phyloP scores from a whole-genome alignment of 768 basidiomycete species.

The Lyophyllum shimeji region DNA sequence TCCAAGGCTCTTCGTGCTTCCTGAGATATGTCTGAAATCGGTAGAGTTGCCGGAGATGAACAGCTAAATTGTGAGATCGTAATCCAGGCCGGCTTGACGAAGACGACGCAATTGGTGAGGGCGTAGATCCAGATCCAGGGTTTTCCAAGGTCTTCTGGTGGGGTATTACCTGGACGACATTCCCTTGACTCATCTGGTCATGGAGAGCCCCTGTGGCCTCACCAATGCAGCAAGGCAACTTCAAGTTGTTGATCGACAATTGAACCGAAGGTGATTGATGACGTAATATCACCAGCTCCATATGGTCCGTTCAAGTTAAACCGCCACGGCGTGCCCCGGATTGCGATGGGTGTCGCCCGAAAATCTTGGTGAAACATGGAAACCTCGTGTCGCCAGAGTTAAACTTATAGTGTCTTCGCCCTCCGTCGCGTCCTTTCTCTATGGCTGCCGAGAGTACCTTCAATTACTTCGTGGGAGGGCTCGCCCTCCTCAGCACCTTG shows the following conservation, averaged over 20 bases:
- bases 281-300: background rate
- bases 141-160: background rate
- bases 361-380: too few relatives aligned
- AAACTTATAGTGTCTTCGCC: background rate
- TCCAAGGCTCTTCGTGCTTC: slow-evolving; percentile 20
- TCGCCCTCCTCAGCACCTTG: slow-evolving; percentile 5
- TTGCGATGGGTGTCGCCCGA: too few relatives aligned
- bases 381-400: background rate
- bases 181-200: background rate
- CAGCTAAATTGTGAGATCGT: background rate
- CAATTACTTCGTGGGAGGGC: slow-evolving; percentile 9
- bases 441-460: slow-evolving; percentile 3
- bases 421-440: too few relatives aligned
- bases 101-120: background rate
- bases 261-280: background rate
- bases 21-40: background rate
- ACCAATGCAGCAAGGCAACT: background rate
- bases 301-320: too few relatives aligned
- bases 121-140: background rate
- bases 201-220: background rate
- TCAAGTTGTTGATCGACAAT: too few relatives aligned
- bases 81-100: background rate
- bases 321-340: too few relatives aligned
- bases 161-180: background rate
- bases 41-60: background rate